Evolutionary conservation across 2,329 filamentous ascomycete genomes (phyloP).

Genomic region (Pyricularia pennisetigena): DNA sequence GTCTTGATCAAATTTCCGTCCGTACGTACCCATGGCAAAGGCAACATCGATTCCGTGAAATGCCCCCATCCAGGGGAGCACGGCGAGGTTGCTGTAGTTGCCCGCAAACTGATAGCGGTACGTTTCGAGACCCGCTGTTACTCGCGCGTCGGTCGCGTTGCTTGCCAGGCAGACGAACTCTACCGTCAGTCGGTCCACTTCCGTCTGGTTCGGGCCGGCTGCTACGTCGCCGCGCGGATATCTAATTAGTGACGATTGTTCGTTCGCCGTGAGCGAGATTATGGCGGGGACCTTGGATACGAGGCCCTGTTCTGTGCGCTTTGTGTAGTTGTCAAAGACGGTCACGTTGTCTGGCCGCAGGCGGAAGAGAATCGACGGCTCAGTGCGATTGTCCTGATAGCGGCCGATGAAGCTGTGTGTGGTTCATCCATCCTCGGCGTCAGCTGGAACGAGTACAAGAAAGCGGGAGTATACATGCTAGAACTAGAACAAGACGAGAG

Average conservation of each 20-base stretch:
- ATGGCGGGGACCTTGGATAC: constrained; percentile 18
- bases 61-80: constrained; percentile 14
- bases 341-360: constrained; percentile 14
- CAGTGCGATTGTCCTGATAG: constrained; percentile 16
- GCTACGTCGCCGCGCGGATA: constrained; percentile 18
- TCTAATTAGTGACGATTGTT: constrained; percentile 16
- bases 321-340: constrained; percentile 5
- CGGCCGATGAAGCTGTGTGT: constrained; percentile 16
- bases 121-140: constrained; percentile 14
- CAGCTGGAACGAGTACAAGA: not conserved
- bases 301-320: constrained; percentile 12
- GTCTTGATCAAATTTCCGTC: not conserved
- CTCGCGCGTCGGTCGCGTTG: constrained; percentile 13
- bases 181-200: constrained; percentile 14
- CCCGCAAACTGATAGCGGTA: constrained; percentile 30
- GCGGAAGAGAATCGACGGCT: constrained; percentile 16
- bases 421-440: not conserved
- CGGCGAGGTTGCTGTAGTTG: constrained; percentile 27
- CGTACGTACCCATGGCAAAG: constrained; percentile 7
- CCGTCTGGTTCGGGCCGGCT: constrained; percentile 16
- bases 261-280: constrained; percentile 23
- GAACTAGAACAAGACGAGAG: not conserved
- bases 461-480: not conserved
- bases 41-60: constrained; percentile 8
- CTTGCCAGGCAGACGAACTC: constrained; percentile 15